A percentile compares a stretch with the other conserved stretches of the same genome.
These are phyloP conservation scores for Alternaria angustiovoidea DNA, from an alignment of 2,329 filamentous ascomycete genomes.

Conservation along the genomic window DNA sequence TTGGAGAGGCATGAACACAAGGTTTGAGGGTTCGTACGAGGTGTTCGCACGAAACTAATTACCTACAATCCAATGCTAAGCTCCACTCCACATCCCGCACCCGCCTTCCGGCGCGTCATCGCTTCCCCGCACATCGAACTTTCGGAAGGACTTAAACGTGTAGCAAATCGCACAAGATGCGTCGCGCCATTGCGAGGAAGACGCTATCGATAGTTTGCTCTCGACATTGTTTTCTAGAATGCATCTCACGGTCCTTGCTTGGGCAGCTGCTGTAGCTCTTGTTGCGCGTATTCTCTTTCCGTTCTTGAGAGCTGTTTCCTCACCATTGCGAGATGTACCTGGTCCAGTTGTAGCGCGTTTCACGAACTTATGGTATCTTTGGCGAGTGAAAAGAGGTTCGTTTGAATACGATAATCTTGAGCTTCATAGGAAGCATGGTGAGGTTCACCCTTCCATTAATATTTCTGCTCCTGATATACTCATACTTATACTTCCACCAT, in stretches of 20 bases:
- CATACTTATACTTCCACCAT: background rate
- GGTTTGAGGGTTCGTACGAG: background rate
- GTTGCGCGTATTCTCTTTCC: conserved; percentile 14
- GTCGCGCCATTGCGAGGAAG: background rate
- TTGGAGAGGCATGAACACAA: background rate
- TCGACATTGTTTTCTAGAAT: background rate
- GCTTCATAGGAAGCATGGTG: conserved; percentile 20
- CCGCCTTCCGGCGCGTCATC: background rate
- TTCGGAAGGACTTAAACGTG: background rate
- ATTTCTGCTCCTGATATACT: background rate
- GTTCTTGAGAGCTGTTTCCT: conserved; percentile 10
- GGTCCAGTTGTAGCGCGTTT: conserved; percentile 21
- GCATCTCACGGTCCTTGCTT: conserved; percentile 8
- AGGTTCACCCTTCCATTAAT: background rate
- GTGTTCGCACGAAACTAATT: background rate
- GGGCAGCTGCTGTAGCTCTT: conserved; percentile 8
- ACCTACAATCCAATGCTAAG: background rate
- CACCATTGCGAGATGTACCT: conserved; percentile 16
- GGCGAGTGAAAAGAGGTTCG: conserved; percentile 9
- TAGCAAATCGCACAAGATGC: background rate
- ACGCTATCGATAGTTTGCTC: background rate
- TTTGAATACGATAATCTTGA: conserved; percentile 22
- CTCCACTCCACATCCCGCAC: background rate
- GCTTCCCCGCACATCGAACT: conserved; percentile 4
- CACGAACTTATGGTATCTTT: conserved; percentile 24